These are phyloP conservation scores for Dissophora ornata DNA, from an alignment of 192 early-diverging fungal genomes.

Conservation along the genomic window DNA sequence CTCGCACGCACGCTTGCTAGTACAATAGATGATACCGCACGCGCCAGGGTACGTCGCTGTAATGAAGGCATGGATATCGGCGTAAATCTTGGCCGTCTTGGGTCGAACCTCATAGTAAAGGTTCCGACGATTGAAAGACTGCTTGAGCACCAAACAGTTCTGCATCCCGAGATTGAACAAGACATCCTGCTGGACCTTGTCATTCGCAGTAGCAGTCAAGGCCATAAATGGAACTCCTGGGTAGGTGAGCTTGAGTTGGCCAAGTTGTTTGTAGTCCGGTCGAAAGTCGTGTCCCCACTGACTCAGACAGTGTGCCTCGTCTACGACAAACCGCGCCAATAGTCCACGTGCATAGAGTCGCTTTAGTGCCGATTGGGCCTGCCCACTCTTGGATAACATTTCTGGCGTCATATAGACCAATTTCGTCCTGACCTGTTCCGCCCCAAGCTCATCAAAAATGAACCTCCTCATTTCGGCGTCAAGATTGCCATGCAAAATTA, in stretches of 20 bases:
- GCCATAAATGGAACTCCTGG: conserved; percentile 91
- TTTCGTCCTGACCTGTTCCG: conserved; percentile 59
- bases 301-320: conserved; percentile 96
- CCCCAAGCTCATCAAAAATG: conserved; percentile 69
- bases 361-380: conserved; percentile 67
- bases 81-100: conserved; percentile 70
- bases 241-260: conserved; percentile 71
- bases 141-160: conserved; percentile 77
- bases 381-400: conserved; percentile 74
- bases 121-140: conserved; percentile 92
- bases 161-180: conserved; percentile 76
- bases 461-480: conserved; percentile 59
- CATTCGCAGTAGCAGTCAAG: conserved; percentile 94
- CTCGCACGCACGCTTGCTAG: conserved; percentile 82
- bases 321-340: conserved; percentile 91
- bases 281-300: conserved; percentile 99
- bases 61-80: conserved; percentile 82
- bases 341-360: conserved; percentile 67
- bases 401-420: conserved; percentile 93
- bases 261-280: conserved; percentile 87
- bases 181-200: conserved; percentile 87
- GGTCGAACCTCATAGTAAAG: conserved; percentile 78
- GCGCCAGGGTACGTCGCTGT: conserved; percentile 66
- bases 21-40: conserved; percentile 95
- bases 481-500: conserved; percentile 72